Evolutionary conservation across 306 rosid genomes (phyloP).

Genomic region (Malus sieversii): DNA sequence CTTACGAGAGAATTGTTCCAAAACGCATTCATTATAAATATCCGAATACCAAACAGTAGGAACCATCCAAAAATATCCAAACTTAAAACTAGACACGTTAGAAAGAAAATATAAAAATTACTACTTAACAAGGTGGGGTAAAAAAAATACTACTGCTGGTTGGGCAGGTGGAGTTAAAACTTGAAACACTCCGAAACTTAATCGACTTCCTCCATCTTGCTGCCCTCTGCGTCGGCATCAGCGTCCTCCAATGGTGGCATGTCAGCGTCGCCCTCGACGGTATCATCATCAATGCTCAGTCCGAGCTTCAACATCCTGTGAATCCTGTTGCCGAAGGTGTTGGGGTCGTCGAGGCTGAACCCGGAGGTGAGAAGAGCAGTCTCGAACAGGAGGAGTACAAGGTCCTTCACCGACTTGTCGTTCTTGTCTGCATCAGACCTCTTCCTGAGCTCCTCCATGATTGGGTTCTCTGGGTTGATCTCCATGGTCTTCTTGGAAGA

Average conservation of each 20-base stretch:
- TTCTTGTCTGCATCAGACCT: slow-evolving; percentile 81
- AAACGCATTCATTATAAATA: background rate
- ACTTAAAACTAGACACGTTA: background rate
- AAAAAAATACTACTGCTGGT: background rate
- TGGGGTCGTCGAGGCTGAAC: slow-evolving; percentile 93
- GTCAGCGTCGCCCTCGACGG: slow-evolving; percentile 56
- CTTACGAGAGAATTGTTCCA: background rate
- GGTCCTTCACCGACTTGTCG: slow-evolving; percentile 91
- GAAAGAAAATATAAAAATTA: background rate
- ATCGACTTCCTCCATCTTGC: slow-evolving; percentile 98
- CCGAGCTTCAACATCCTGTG: slow-evolving; percentile 96
- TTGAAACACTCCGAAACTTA: slow-evolving; percentile 13
- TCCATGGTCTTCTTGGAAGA: slow-evolving; percentile 97
- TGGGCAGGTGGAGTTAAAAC: background rate
- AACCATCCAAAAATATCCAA: background rate
- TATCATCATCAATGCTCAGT: slow-evolving; percentile 83
- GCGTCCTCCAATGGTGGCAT: slow-evolving; percentile 89
- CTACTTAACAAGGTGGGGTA: background rate
- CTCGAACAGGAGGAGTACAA: slow-evolving; percentile 80
- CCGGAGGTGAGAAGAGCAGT: slow-evolving; percentile 88
- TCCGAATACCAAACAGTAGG: background rate
- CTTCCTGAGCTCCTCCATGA: slow-evolving; percentile 93
- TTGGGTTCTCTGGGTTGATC: slow-evolving; percentile 85
- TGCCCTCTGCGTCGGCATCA: slow-evolving; percentile 74
- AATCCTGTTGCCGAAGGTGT: slow-evolving; percentile 92